Evolutionary conservation across 345 rosid species (phyloP).

Genomic region (Trapa incisa): DNA sequence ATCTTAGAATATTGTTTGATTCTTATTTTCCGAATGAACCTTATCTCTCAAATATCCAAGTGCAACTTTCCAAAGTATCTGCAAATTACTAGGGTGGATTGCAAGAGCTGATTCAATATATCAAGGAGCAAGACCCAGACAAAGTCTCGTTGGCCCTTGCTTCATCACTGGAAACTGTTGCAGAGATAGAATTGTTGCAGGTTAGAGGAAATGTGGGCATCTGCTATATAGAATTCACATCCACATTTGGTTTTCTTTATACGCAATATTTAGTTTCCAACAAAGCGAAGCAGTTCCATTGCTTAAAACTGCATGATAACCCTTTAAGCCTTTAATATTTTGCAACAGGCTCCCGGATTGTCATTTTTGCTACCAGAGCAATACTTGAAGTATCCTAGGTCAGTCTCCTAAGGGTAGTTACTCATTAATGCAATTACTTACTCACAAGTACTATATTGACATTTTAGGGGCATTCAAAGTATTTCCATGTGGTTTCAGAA

Average conservation of each 20-base stretch:
- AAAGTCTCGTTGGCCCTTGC: constrained; percentile 79
- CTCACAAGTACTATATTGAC: neutral
- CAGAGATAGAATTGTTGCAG: constrained; percentile 81
- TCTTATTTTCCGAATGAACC: neutral
- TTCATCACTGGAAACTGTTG: constrained; percentile 67
- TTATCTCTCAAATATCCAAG: neutral
- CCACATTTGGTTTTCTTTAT: neutral
- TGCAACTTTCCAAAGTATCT: constrained; percentile 1
- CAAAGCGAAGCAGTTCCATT: neutral
- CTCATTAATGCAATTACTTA: neutral
- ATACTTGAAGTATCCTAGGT: constrained; percentile 82
- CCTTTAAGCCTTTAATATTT: constrained; percentile 11
- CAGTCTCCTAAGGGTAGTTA: constrained; percentile 11
- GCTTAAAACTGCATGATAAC: neutral
- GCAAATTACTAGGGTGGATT: constrained; percentile 58
- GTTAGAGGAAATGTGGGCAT: constrained; percentile 19
- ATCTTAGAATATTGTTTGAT: neutral
- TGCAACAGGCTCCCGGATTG: constrained; percentile 84
- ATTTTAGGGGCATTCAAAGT: neutral
- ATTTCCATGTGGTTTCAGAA: neutral
- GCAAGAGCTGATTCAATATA: constrained; percentile 50
- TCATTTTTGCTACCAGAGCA: constrained; percentile 85
- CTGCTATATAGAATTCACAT: neutral
- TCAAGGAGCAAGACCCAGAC: constrained; percentile 88
- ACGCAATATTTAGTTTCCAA: neutral